phyloP scores from a whole-genome alignment of 2,329 filamentous ascomycete species.

The Paracamarosporium sp. region DNA sequence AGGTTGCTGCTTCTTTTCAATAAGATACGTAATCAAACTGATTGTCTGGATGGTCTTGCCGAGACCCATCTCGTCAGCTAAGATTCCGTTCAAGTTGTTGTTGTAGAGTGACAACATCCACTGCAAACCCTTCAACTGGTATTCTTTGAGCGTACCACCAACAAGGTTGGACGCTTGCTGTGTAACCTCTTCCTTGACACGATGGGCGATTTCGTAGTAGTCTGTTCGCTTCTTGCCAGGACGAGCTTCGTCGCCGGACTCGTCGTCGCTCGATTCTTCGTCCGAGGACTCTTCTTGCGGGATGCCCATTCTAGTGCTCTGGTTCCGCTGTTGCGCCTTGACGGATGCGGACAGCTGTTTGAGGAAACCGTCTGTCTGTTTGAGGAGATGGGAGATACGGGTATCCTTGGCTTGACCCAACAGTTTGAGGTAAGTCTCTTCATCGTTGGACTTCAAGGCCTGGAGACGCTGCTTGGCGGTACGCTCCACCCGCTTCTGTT shows the following conservation, averaged over 20 bases:
- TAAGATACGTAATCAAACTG: constrained; percentile 94
- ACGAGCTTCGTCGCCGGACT: constrained; percentile 69
- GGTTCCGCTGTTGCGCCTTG: constrained; percentile 87
- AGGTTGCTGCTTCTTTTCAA: constrained; percentile 90
- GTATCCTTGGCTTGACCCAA: constrained; percentile 99
- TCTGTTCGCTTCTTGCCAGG: constrained; percentile 82
- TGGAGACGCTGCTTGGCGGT: constrained; percentile 99
- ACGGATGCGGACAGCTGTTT: constrained; percentile 94
- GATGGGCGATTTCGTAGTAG: constrained; percentile 98
- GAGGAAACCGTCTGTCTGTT: constrained; percentile 97
- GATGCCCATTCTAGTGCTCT: constrained; percentile 75
- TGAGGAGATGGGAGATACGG: constrained; percentile 95
- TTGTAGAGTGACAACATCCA: constrained; percentile 99
- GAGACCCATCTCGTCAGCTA: constrained; percentile 99
- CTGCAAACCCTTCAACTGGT: constrained; percentile 96
- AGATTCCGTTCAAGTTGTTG: constrained; percentile 98
- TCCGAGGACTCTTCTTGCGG: constrained; percentile 56
- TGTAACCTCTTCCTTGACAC: constrained; percentile 89
- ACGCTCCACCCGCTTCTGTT: constrained; percentile 96
- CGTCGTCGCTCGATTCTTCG: constrained; percentile 66
- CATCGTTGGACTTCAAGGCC: constrained; percentile 97
- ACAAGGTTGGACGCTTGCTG: constrained; percentile 85
- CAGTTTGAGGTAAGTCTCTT: constrained; percentile 97
- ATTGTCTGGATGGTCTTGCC: constrained; percentile 99
- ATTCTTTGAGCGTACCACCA: constrained; percentile 93